Base-by-base conservation (phyloP, 148 eudicot species). In the Polygonum maritimum region DNA sequence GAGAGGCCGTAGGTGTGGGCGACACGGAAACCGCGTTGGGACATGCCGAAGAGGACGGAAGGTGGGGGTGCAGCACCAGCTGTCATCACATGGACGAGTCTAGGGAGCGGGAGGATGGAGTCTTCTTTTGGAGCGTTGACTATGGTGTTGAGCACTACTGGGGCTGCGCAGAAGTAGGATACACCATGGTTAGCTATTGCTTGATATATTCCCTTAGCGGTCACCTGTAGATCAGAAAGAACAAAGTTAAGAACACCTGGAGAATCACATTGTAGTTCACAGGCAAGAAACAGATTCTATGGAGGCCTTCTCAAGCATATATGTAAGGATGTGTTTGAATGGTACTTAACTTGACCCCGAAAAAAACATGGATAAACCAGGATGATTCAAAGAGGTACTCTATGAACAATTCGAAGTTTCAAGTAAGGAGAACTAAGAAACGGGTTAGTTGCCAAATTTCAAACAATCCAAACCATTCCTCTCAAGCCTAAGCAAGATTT, bases 61-160 rank as follows among this genome's bases (percentile, higher is more conserved):
- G 96, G 92, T 3, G 98, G 98, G 7, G 98, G 98, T 22, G 97
- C 92, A 0, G 98, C 97, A 6, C 98, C 98, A 1, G 97, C 98
- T 13, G 98, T 94, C 93, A 89, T 92, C 11, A 88, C 97, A 33
- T 90, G 88, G 58, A 94, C 96, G 5, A 78, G 69, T 60, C 83
- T 89, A 18, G 97, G 95, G 10, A 91, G 88, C 44, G 97, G 97
- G 55, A 88, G 88, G 76, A 85, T 77, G 26, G 86, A 77, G 48
- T 94, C 97, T 10, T 83, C 83, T 74, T 85, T 83, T n/a, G 90
- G 83, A 9, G 97, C 97, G 62, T 94, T 86, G 52, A 88, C 88
- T 3, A 94, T 80, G 70, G 91, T 81, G 83, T 94, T 94, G 80
- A 94, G 98, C 52, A 94, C 98, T 19, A 94, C 92, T 5, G 98